phyloP scores from a whole-genome alignment of 2,329 filamentous ascomycete genomes.

The Diaporthe batatas region DNA sequence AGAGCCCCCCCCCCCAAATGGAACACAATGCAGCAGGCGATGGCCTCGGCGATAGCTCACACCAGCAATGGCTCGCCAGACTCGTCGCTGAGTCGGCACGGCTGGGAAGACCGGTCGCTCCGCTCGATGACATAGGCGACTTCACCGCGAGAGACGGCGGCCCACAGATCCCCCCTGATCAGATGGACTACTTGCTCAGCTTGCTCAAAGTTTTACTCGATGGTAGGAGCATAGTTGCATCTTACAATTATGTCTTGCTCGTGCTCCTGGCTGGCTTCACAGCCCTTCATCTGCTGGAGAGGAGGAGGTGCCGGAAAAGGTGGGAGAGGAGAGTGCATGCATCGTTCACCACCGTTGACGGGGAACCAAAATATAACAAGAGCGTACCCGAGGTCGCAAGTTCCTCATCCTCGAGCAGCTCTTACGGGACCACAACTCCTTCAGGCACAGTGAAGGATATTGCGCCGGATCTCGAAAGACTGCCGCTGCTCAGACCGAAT shows the following conservation, averaged over 20 bases:
- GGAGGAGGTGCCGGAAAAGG: conserved; percentile 44
- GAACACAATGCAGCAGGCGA: background rate
- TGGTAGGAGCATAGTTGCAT: conserved; percentile 50
- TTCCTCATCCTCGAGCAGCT: conserved; percentile 54
- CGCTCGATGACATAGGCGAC: conserved; percentile 18
- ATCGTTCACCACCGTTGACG: background rate
- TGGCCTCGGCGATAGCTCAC: background rate
- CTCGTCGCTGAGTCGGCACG: background rate
- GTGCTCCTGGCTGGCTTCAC: conserved; percentile 48
- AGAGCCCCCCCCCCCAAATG: background rate
- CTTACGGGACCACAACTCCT: conserved; percentile 47
- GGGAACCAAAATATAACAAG: background rate
- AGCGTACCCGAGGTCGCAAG: conserved; percentile 37
- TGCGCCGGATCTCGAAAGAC: conserved; percentile 51
- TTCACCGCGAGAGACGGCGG: background rate
- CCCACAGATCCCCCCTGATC: conserved; percentile 47
- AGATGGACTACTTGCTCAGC: conserved; percentile 51
- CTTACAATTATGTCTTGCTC: conserved; percentile 53
- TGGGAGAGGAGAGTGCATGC: conserved; percentile 44
- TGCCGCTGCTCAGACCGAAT: conserved; percentile 49
- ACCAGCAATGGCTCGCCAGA: conserved; percentile 13
- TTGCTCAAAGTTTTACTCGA: conserved; percentile 51
- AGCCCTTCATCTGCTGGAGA: conserved; percentile 47
- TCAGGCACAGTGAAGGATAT: conserved; percentile 44
- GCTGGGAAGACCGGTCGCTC: background rate